Base-by-base conservation (phyloP, 805 yeast genomes). In the Maudiozyma turicensis region DNA sequence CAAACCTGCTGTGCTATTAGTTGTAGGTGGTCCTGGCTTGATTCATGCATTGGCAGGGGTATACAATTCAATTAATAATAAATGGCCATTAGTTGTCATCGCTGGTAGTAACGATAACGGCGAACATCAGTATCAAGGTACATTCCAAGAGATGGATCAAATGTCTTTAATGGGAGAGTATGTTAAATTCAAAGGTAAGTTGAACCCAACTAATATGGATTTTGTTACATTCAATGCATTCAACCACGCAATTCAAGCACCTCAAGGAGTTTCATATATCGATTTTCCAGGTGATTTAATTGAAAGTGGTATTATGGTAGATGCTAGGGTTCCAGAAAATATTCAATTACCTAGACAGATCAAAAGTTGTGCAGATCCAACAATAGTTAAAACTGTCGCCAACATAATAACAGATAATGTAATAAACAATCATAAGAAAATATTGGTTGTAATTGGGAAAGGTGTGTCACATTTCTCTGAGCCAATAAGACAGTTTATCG, bases 1-100 rank as follows among this genome's bases (percentile, higher is more conserved):
- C 1, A 66, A 62, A 50, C 89, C 89, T 0, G 88, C 85, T 15
- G 84, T 83, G 0, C 61, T 81, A 14, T 68, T 83, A 3, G 84
- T 81, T 0, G 89, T 84, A 4, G 89, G 90, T 33, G 89, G 89
- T 0, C 88, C 89, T 0, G 89, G 89, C 4, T 67, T 83, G 3
- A 71, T 83, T 8, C 87, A 83, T 53, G 82, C 86, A 0, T 56
- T 80, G 42, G 77, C 88, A 0, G 90, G 89, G 51, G 66, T 80
- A 2, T 80, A 77, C 57, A 83, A 83, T 56, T 75, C 88, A 6
- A 71, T 68, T 39, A 67, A 75, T 48, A 84, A 84, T 60, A 71
- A 76, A 48, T 81, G 84, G 76, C 90, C 90, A 3, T 61, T 83
- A 46, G 52, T 83, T 49, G 76, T 83, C 13, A 66, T 83, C 26